phyloP scores from a whole-genome alignment of 2,329 filamentous ascomycete species.

The Trichoderma aggressivum region DNA sequence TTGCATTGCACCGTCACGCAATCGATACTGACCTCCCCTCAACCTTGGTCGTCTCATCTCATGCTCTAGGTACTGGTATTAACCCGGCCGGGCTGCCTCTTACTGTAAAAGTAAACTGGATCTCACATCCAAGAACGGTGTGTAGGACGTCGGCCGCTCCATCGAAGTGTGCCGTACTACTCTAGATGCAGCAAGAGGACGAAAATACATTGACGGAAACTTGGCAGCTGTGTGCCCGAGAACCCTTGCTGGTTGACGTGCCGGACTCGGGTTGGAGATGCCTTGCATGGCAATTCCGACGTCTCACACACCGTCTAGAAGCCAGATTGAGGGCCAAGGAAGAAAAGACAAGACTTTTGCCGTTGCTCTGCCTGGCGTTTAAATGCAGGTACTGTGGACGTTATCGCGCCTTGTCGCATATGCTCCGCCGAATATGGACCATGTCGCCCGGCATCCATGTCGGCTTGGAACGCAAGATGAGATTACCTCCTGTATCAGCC shows the following conservation, averaged over 20 bases:
- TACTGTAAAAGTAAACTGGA: not conserved
- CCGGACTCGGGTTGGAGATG: not conserved
- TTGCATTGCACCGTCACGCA: not conserved
- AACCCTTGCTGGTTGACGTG: not conserved
- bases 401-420: not conserved
- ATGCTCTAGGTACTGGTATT: not conserved
- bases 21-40: not conserved
- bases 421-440: not conserved
- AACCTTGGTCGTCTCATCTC: not conserved
- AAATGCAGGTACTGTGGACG: constrained; percentile 13
- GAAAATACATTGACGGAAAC: not conserved
- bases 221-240: not conserved
- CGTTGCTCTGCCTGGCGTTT: not conserved
- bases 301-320: constrained; percentile 12
- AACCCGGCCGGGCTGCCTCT: not conserved
- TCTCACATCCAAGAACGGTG: not conserved
- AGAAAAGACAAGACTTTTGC: not conserved
- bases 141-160: not conserved
- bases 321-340: not conserved
- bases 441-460: not conserved
- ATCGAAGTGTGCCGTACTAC: not conserved
- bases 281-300: constrained; percentile 10
- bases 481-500: not conserved
- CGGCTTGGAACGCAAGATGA: not conserved
- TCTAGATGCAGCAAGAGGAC: not conserved